phyloP scores from a whole-genome alignment of 257 asterid species.

The Nemophila menziesii region DNA sequence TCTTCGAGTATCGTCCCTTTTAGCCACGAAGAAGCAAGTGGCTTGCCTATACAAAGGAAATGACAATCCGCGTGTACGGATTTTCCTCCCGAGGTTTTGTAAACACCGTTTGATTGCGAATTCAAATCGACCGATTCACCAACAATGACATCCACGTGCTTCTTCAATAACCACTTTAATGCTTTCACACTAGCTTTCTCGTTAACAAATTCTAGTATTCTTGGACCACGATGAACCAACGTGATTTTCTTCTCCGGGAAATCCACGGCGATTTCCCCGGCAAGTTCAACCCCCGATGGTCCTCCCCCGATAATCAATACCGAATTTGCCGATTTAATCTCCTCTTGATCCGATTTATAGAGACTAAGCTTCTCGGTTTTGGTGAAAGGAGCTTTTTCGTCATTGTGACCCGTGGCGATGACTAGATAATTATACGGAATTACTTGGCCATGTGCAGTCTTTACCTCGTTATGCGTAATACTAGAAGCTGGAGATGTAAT shows the following conservation, averaged over 20 bases:
- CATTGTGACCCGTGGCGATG: conserved; percentile 73
- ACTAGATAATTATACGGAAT: conserved; percentile 66
- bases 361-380: conserved; percentile 54
- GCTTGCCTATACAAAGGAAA: too few species aligned
- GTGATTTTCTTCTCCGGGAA: conserved; percentile 76
- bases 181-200: conserved; percentile 58
- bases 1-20: too few species aligned
- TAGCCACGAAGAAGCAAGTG: conserved; percentile 63
- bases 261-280: conserved; percentile 48
- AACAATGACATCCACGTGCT: conserved; percentile 63
- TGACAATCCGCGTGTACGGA: too few species aligned
- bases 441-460: conserved; percentile 45
- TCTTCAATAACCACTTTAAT: conserved; percentile 50
- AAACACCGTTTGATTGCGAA: conserved; percentile 32
- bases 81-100: too few species aligned
- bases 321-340: conserved; percentile 47
- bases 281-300: conserved; percentile 77
- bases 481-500: conserved; percentile 40
- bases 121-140: conserved; percentile 48
- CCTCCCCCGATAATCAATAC: conserved; percentile 82
- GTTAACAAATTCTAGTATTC: conserved; percentile 54
- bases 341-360: too few species aligned
- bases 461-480: conserved; percentile 44
- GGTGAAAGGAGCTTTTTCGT: conserved; percentile 21
- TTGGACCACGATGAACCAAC: too few species aligned